phyloP scores from a whole-genome alignment of 371 early-diverging fungal species.

The Polyrhizophydium stewartii region DNA sequence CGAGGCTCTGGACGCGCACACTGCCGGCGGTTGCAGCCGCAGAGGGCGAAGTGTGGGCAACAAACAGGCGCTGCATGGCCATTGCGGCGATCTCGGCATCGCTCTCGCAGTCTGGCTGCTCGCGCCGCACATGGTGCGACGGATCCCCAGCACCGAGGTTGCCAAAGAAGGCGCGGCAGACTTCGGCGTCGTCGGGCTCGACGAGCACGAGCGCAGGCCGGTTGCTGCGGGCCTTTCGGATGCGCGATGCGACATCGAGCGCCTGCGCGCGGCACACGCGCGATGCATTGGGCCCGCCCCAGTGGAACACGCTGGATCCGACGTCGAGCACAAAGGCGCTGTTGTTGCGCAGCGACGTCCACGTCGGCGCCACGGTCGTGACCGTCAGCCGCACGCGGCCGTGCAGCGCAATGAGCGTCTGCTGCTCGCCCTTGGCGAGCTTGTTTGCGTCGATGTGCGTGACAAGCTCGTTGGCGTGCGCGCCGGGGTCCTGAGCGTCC shows the following conservation, averaged over 20 bases:
- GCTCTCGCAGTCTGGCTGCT: too few relatives aligned
- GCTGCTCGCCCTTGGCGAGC: constrained; percentile 16
- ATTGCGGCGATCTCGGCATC: too few relatives aligned
- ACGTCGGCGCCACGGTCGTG: constrained; percentile 3
- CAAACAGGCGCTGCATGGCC: background rate
- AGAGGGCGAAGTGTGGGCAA: background rate
- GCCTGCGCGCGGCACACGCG: constrained; percentile 28
- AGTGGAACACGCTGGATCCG: constrained; percentile 18
- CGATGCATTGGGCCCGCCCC: constrained; percentile 16
- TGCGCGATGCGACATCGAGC: constrained; percentile 20
- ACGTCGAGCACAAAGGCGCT: constrained; percentile 10
- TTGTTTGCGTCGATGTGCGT: constrained; percentile 13
- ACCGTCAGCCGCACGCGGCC: constrained; percentile 15
- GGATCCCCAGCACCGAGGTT: too few relatives aligned
- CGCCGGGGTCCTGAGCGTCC: constrained; percentile 4
- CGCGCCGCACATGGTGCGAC: too few relatives aligned
- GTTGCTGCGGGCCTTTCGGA: constrained; percentile 26
- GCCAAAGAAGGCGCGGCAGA: constrained; percentile 1
- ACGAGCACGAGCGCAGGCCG: constrained; percentile 23
- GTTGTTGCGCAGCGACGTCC: constrained; percentile 3
- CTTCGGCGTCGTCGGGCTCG: constrained; percentile 15
- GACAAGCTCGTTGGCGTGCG: background rate
- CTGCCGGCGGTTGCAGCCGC: too few relatives aligned
- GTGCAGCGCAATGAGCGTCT: constrained; percentile 11
- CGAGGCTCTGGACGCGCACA: background rate